Conservation (phyloP, 2,329 filamentous ascomycete species). For the Epichloe typhina region DNA sequence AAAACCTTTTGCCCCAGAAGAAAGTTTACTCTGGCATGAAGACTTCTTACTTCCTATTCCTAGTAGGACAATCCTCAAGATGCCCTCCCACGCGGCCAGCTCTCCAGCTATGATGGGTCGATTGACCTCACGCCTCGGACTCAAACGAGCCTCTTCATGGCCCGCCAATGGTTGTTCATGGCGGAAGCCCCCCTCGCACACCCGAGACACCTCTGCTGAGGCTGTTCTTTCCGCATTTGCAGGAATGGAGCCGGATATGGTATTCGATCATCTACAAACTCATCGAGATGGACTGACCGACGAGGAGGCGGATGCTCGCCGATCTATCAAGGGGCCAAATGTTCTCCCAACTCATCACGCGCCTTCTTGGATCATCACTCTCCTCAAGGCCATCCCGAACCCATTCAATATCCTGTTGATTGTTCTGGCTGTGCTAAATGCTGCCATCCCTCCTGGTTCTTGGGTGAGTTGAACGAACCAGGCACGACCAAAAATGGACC, state of each 20-base stretch:
- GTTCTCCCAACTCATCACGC: slow-evolving; percentile 13
- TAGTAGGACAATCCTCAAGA: slow-evolving; percentile 1
- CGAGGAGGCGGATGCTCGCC: slow-evolving; percentile 11
- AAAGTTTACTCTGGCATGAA: slow-evolving; percentile 6
- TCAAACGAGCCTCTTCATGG: slow-evolving; percentile 2
- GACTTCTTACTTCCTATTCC: neutral
- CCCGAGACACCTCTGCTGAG: slow-evolving; percentile 9
- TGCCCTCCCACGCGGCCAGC: slow-evolving; percentile 2
- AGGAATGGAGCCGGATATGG: slow-evolving; percentile 7
- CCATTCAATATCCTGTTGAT: slow-evolving; percentile 15
- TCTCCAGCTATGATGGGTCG: neutral
- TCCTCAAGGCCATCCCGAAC: slow-evolving; percentile 15
- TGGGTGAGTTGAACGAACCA: slow-evolving; percentile 5
- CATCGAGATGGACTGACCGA: slow-evolving; percentile 11
- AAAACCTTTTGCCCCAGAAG: neutral
- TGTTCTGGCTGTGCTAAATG: slow-evolving; percentile 14
- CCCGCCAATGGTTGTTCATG: slow-evolving; percentile 5
- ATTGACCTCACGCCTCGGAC: neutral
- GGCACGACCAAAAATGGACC: too few relatives aligned
- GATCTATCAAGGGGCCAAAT: slow-evolving; percentile 12
- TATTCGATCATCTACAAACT: slow-evolving; percentile 11
- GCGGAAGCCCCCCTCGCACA: slow-evolving; percentile 5
- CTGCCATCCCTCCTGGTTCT: slow-evolving; percentile 9
- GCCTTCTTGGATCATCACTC: slow-evolving; percentile 15
- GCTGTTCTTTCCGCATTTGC: slow-evolving; percentile 11